These are phyloP conservation scores for Metschnikowia lochheadii DNA, from an alignment of 805 yeast species.

Conservation along the genomic window DNA sequence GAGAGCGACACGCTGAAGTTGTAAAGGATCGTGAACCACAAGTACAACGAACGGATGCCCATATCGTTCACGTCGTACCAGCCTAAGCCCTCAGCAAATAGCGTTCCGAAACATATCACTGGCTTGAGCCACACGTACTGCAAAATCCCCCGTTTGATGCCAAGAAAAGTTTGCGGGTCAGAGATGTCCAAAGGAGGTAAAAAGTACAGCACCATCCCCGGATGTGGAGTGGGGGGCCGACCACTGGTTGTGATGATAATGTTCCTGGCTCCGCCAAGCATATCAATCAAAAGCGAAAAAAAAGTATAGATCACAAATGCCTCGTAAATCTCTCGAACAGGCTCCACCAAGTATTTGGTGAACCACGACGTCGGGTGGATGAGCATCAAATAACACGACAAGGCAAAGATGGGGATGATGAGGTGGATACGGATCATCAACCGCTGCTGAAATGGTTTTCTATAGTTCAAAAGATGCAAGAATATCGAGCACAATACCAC, in stretches of 20 bases:
- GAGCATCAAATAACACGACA: constrained; percentile 61
- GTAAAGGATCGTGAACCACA: constrained; percentile 68
- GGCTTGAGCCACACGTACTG: constrained; percentile 98
- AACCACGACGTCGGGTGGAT: constrained; percentile 38
- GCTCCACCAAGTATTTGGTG: constrained; percentile 54
- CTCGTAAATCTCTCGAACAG: constrained; percentile 85
- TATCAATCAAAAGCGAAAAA: constrained; percentile 72
- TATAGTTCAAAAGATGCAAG: constrained; percentile 54
- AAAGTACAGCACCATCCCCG: constrained; percentile 49
- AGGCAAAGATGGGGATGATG: constrained; percentile 76
- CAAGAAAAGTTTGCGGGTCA: constrained; percentile 75
- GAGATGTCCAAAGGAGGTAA: constrained; percentile 69
- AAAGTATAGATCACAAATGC: constrained; percentile 95
- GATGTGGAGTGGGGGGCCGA: constrained; percentile 65
- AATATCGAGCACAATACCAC: constrained; percentile 24
- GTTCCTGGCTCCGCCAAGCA: constrained; percentile 88
- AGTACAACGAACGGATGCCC: constrained; percentile 45
- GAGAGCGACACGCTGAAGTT: constrained; percentile 79
- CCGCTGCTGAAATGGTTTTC: constrained; percentile 87
- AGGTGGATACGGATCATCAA: constrained; percentile 75
- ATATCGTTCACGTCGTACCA: constrained; percentile 50
- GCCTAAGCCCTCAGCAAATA: constrained; percentile 45
- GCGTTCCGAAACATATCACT: constrained; percentile 55
- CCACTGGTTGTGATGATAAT: constrained; percentile 72
- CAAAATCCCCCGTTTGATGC: constrained; percentile 76